A percentile compares a stretch with the other conserved stretches of the same genome.
These are phyloP conservation scores for Leptographium wingfieldii DNA, from an alignment of 2,329 filamentous ascomycete genomes.

Conservation along the genomic window DNA sequence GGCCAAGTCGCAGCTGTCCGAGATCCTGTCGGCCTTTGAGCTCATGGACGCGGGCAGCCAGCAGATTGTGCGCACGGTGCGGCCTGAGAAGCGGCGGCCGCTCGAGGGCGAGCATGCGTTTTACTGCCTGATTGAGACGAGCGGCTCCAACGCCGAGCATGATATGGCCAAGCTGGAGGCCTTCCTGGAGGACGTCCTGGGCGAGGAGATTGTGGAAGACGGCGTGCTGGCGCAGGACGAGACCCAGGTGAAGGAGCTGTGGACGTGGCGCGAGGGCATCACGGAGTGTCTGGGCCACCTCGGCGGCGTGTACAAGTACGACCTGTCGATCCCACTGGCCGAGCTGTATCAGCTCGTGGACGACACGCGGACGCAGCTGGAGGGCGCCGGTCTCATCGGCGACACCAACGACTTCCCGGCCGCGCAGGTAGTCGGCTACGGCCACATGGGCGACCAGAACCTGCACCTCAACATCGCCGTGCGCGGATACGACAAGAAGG, in stretches of 20 bases:
- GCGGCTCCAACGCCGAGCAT: conserved; percentile 86
- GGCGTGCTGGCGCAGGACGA: conserved; percentile 89
- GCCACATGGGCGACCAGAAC: conserved; percentile 96
- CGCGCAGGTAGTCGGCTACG: conserved; percentile 85
- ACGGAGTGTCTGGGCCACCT: conserved; percentile 80
- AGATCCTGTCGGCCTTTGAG: conserved; percentile 96
- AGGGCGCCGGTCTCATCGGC: conserved; percentile 62
- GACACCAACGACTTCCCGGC: conserved; percentile 66
- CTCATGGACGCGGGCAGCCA: conserved; percentile 87
- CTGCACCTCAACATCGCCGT: conserved; percentile 85
- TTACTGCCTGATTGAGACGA: conserved; percentile 94
- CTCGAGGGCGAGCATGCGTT: conserved; percentile 79
- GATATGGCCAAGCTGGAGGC: conserved; percentile 81
- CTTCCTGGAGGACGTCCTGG: conserved; percentile 85
- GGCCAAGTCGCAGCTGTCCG: conserved; percentile 79
- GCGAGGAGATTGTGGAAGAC: conserved; percentile 72
- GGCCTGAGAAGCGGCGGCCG: conserved; percentile 64
- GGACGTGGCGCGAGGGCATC: conserved; percentile 89
- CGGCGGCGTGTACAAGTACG: conserved; percentile 97
- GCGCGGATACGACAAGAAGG: conserved; percentile 69
- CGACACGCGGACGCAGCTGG: conserved; percentile 63
- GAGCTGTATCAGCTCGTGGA: conserved; percentile 85
- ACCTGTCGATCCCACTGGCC: conserved; percentile 80
- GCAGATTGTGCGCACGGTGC: conserved; percentile 56
- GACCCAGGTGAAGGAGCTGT: conserved; percentile 74